These are phyloP conservation scores for Taphrina communis DNA, from an alignment of 1,139 yeast species.

Conservation along the genomic window DNA sequence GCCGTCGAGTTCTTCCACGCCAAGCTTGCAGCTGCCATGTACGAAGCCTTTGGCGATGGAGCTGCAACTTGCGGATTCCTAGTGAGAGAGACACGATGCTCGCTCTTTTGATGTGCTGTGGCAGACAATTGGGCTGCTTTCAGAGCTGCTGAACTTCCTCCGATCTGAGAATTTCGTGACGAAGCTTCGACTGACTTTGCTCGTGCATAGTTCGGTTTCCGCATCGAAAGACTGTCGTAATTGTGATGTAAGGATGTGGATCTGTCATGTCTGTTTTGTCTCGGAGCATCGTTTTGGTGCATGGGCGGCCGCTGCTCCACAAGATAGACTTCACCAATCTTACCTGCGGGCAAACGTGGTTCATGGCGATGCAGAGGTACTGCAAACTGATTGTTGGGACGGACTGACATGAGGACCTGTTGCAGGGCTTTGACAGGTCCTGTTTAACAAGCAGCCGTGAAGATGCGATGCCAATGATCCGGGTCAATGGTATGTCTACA, in stretches of 20 bases:
- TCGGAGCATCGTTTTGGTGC: not conserved
- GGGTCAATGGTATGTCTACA: too few species aligned
- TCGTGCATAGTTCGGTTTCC: not conserved
- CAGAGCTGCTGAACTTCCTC: constrained; percentile 30
- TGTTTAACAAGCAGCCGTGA: not conserved
- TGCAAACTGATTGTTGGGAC: constrained; percentile 4
- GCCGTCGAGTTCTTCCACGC: constrained; percentile 40
- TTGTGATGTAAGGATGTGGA: constrained; percentile 17
- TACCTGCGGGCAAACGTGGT: not conserved
- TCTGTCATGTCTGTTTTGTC: constrained; percentile 25
- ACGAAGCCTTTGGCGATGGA: constrained; percentile 22
- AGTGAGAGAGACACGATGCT: not conserved
- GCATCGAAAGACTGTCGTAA: constrained; percentile 15
- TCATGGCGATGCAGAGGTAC: constrained; percentile 13
- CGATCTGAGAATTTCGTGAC: not conserved
- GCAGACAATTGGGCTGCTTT: constrained; percentile 38
- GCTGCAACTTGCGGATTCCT: constrained; percentile 6
- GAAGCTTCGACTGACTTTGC: constrained; percentile 21
- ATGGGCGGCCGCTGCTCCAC: constrained; percentile 6
- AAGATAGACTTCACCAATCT: not conserved
- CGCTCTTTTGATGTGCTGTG: constrained; percentile 18
- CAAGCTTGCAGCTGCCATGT: constrained; percentile 37
- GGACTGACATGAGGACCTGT: not conserved
- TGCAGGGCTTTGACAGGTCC: too few species aligned
- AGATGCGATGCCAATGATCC: not conserved